Base-by-base conservation (phyloP, 1,139 yeast genomes). In the Diutina sp. region DNA sequence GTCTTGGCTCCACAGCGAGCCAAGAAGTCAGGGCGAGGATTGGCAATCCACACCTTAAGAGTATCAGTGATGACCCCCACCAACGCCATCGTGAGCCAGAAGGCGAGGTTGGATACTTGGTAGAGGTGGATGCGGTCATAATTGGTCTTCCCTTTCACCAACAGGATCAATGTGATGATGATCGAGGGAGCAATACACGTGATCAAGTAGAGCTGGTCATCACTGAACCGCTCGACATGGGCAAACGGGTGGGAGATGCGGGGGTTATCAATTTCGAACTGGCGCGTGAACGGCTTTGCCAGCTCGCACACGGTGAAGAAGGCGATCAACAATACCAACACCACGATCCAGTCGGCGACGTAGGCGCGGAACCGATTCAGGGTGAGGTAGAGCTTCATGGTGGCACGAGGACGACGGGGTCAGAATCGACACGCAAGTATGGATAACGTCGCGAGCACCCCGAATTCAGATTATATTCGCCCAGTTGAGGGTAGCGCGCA, bases 211-310 rank as follows among this genome's bases (percentile, higher is more conserved):
- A 65, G 58, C 48, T 62, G 61, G 30, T 57, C 56, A 55, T 64
- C 67, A 29, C 62, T 52, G 67, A 88, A 91, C 35, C 87, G 71
- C 66, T 88, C 90, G 28, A 70, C 71, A 51, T 74, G 78, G 0
- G 93, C 85, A 66, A 79, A 85, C 0, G 95, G 95, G 66, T 88
- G 93, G 55, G 85, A 80, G 47, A 88, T 77, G 25, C 65, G 59
- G 76, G 61, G 82, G 69, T 58, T 75, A 41, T 61, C 59, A 54
- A 67, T 58, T 44, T 62, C 58, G 57, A 67, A 66, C 57, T 67
- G 69, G 28, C 69, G 65, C 16, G 60, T 57, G 57, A 67, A 66
- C 2, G 69, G 69, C 47, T 63, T 61, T 4, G 77, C 72, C 38
- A 65, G 63, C 60, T 76, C 79, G 8, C 74, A 71, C 35, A 74